A percentile compares a stretch with the other conserved stretches of the same genome.
Conservation (phyloP, 495 filamentous ascomycete species). For the Choiromyces venosus region DNA sequence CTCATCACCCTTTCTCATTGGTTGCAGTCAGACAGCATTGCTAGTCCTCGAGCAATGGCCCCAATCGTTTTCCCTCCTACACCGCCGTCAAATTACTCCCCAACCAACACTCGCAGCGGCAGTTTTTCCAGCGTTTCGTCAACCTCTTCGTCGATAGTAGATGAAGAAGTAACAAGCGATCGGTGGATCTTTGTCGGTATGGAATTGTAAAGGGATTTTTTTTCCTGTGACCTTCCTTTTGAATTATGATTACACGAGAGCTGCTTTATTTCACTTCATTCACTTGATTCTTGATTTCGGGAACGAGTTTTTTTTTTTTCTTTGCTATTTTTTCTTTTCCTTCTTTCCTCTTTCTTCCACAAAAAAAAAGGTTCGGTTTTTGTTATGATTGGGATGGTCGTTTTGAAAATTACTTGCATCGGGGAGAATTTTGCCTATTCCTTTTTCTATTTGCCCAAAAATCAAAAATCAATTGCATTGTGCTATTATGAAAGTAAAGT, state of each 20-base stretch:
- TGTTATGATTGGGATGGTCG: not conserved
- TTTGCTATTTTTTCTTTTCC: not conserved
- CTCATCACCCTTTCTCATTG: constrained; percentile 71
- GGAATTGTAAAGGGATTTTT: constrained; percentile 56
- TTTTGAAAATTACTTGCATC: constrained; percentile 1
- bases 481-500: not conserved
- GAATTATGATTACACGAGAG: not conserved
- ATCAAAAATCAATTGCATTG: not conserved
- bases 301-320: not conserved
- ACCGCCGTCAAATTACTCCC: constrained; percentile 35
- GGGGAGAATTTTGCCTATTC: not conserved
- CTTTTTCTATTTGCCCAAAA: not conserved
- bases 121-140: constrained; percentile 35
- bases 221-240: not conserved
- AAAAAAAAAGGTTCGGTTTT: constrained; percentile 1
- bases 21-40: constrained; percentile 44
- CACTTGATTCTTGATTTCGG: not conserved
- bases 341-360: not conserved
- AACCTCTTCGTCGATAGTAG: constrained; percentile 31
- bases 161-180: constrained; percentile 56
- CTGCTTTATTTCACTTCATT: constrained; percentile 2
- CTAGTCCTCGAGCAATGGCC: constrained; percentile 8
- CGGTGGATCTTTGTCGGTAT: constrained; percentile 81
- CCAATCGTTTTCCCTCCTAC: not conserved
- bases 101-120: constrained; percentile 37